phyloP scores from a whole-genome alignment of 305 asterid genomes.

The Fraxinus greggii region DNA sequence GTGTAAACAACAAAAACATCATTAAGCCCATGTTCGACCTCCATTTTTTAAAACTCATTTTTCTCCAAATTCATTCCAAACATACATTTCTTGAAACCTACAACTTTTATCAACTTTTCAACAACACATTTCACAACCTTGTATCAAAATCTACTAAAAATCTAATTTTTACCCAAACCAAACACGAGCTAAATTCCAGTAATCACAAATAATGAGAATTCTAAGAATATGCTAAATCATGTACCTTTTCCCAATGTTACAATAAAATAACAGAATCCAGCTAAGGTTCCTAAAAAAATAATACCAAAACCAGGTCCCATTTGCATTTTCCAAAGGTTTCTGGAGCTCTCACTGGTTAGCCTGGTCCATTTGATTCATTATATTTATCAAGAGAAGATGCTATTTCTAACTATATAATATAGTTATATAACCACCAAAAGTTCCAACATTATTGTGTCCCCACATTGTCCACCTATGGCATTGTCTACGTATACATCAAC shows the following conservation, averaged over 20 bases:
- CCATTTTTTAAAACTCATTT: background rate
- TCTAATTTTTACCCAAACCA: background rate
- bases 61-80: background rate
- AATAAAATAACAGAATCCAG: background rate
- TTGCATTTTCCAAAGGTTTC: background rate
- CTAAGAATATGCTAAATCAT: background rate
- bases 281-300: background rate
- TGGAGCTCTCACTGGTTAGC: background rate
- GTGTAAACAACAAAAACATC: background rate
- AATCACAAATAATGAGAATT: background rate
- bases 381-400: constrained; percentile 14
- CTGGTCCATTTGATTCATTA: constrained; percentile 12
- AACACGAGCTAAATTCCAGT: background rate
- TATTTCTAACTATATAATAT: constrained; percentile 6
- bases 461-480: constrained; percentile 10
- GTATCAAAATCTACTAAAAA: background rate
- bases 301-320: background rate
- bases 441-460: constrained; percentile 17
- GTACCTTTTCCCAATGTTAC: background rate
- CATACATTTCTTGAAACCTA: background rate
- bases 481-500: background rate
- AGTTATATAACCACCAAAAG: constrained; percentile 6
- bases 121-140: background rate
- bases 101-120: background rate
- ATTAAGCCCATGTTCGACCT: background rate